Evolutionary conservation across 2,329 filamentous ascomycete species (phyloP), one percentile per base, ranked within the genome.

Genomic region (Leptodontidium sp.): DNA sequence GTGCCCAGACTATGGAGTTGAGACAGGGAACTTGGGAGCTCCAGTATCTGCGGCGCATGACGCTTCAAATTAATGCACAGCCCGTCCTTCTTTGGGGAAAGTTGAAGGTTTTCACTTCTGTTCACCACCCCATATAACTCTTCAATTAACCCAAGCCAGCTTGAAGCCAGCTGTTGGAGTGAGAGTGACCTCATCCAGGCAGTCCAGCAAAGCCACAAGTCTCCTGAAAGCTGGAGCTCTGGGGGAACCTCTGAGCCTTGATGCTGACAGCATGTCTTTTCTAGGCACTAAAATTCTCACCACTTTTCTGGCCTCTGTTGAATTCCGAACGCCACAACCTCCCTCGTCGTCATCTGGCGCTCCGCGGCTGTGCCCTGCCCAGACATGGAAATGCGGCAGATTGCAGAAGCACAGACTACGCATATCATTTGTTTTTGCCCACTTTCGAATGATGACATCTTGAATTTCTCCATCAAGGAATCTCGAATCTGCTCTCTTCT

Each of bases 1-100:
- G 53, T 58, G 45, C 64, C 55, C 43, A 32, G 64, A 61, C 55
- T 66, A 52, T 61, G 53, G 29, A 26, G 29, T 17, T 29, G 26
- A 61, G 26, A 61, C 50, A 61, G 47, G 43, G 49, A 38, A 40
- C 24, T 17, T 26, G 35, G 32, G 43, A 49, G 35, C 58, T 40
- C 40, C 29, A 35, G 26, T 7, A 55, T 66, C 64, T 57, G 65
- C 58, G 65, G 55, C 49, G 65, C 58, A 62, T 67, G 58, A 67
- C 40, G 59, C 65, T 57, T 50, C 58, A 52, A 35, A 58, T 50
- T n/a, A 21, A 63, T n/a, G n/a, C 62, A 40, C 29, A 50, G 47
- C 47, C 29, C 49, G 53, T 32, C 12, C 57, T 53, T 29, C 53
- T 38, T 49, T 38, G 59, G 45, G 59, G 21, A 47, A 29, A 14